Conservation (phyloP, 345 rosid genomes). For the Alliaria petiolata region DNA sequence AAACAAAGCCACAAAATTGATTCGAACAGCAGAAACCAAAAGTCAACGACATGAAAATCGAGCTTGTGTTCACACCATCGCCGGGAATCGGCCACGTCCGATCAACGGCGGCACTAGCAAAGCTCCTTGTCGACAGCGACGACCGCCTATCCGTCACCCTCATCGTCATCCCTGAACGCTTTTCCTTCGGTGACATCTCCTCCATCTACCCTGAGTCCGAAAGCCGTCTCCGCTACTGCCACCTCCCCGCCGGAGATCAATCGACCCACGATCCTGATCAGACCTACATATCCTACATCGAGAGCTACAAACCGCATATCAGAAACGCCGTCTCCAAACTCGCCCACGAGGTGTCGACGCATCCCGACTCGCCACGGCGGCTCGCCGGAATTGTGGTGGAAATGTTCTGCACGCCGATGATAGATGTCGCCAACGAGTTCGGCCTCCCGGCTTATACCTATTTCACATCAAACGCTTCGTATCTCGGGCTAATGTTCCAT, state of each 20-base stretch:
- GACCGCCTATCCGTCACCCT: constrained; percentile 32
- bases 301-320: constrained; percentile 34
- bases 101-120: constrained; percentile 33
- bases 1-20: too few relatives aligned
- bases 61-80: constrained; percentile 45
- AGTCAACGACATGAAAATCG: constrained; percentile 16
- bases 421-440: constrained; percentile 44
- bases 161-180: constrained; percentile 29
- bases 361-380: background rate
- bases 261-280: background rate
- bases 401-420: constrained; percentile 49
- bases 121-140: constrained; percentile 31
- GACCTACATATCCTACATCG: constrained; percentile 11
- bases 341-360: background rate
- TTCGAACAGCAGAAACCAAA: background rate
- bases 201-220: background rate
- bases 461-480: constrained; percentile 38
- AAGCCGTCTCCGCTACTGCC: background rate
- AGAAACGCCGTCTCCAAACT: constrained; percentile 27
- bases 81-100: constrained; percentile 40
- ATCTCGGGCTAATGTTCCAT: constrained; percentile 30
- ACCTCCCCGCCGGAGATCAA: constrained; percentile 22
- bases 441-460: constrained; percentile 41
- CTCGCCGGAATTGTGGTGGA: constrained; percentile 53
- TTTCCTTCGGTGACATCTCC: background rate